Evolutionary conservation across 176 grass and related monocot genomes (phyloP).

Genomic region (Bolboschoenus planiculmis): DNA sequence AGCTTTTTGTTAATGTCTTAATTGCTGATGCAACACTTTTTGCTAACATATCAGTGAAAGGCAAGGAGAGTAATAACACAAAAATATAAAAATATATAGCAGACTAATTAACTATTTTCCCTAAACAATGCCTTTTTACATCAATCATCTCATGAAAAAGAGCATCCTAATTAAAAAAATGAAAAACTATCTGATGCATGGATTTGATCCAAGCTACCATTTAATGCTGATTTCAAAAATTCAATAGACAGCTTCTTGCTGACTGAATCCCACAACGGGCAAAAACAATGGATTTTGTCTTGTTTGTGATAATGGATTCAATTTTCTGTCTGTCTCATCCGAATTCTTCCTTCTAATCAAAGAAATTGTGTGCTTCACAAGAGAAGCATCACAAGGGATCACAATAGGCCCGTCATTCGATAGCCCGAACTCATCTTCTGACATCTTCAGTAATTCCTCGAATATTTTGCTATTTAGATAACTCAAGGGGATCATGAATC

Average conservation of each 20-base stretch:
- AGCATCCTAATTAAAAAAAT: not conserved
- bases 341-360: conserved; percentile 11
- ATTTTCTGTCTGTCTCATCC: conserved; percentile 13
- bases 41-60: not conserved
- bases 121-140: not conserved
- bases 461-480: conserved; percentile 34
- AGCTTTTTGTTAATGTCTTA: no score
- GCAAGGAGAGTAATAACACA: not conserved
- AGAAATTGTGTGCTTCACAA: conserved; percentile 28
- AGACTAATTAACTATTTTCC: not conserved
- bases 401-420: conserved; percentile 33
- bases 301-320: not conserved
- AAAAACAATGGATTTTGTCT: not conserved
- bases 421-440: conserved; percentile 37
- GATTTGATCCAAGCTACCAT: not conserved
- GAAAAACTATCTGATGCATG: not conserved
- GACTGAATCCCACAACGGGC: not conserved
- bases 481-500: conserved; percentile 36
- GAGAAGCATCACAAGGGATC: conserved; percentile 28
- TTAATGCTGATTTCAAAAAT: not conserved
- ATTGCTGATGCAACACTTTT: no score
- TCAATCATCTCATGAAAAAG: not conserved
- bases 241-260: conserved; percentile 4
- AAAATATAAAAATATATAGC: not conserved
- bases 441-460: conserved; percentile 28